Base-by-base conservation (phyloP, 805 yeast species). In the Kazachstania kunashirensis region DNA sequence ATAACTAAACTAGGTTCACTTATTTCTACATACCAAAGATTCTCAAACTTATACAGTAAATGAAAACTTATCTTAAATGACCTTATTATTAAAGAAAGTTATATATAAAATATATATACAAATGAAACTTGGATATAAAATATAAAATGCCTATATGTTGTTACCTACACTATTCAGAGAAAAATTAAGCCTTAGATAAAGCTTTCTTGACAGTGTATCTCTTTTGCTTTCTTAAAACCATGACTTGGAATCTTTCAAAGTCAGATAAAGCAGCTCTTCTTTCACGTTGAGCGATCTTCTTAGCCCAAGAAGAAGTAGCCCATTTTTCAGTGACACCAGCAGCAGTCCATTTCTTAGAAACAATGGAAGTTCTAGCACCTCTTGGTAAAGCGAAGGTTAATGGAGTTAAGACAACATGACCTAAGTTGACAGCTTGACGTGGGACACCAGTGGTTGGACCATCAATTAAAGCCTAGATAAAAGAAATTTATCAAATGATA, bases 171-270 rank as follows among this genome's bases (percentile, higher is more conserved):
- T 13, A 16, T 12, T 27, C 27, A 14, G 13, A 17, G 20, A 25
- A 20, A 35, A 60, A 57, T 73, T 79, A 81, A 70, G 94, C 95
- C 82, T 86, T 85, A 64, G 95, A 95, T 63, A 83, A 78, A 69
- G 94, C 94, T 77, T 84, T 86, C 75, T 81, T 84, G 63, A 85
- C 88, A 71, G 85, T 84, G 67, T 69, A 80, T 74, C 86, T 82
- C 74, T 84, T 85, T 78, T 92, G 96, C 79, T 88, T 92, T 83
- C 83, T 89, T 68, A 85, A 79, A 59, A 85, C 94, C 68, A 83
- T 66, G 58, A 89, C 97, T 78, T 89, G 96, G 96, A 92, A 89
- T 80, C 98, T 86, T 77, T 92, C 96, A 62, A 89, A 89, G 72
- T 89, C 98, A 57, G 89, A 65, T 68, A 92, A 80, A 64, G 79